phyloP scores from a whole-genome alignment of 2,329 filamentous ascomycete species.

The Neofusicoccum cordaticola region DNA sequence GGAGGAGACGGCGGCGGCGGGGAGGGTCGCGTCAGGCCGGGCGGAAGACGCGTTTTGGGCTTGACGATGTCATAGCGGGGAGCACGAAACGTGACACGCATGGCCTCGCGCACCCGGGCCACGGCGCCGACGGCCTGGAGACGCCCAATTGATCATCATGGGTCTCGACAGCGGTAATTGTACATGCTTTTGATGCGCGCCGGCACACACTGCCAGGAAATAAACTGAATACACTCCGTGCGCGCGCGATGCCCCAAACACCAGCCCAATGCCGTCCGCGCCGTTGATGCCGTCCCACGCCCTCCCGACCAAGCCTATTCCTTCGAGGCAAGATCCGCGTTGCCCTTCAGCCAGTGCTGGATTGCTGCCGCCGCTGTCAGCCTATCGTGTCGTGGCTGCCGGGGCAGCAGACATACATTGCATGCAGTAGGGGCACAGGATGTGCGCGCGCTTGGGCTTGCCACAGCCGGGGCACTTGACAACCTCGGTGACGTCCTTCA shows the following conservation, averaged over 20 bases:
- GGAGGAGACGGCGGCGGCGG: neutral
- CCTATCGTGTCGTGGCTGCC: neutral
- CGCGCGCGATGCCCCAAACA: conserved; percentile 13
- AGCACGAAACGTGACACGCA: conserved; percentile 6
- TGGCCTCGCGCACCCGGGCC: neutral
- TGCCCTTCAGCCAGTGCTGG: conserved; percentile 16
- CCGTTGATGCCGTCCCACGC: conserved; percentile 6
- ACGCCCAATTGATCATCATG: neutral
- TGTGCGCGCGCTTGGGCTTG: conserved; percentile 80
- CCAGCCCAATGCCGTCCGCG: conserved; percentile 16
- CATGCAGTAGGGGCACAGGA: conserved; percentile 84
- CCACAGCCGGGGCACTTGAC: conserved; percentile 91
- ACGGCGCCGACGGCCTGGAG: neutral
- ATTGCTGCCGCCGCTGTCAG: conserved; percentile 6
- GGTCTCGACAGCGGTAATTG: neutral
- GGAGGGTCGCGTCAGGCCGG: neutral
- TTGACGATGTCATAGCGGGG: conserved; percentile 18
- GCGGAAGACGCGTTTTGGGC: conserved; percentile 16
- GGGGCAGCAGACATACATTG: conserved; percentile 57
- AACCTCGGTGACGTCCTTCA: conserved; percentile 84
- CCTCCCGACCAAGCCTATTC: neutral
- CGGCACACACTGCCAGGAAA: neutral
- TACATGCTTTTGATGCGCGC: neutral
- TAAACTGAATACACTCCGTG: neutral
- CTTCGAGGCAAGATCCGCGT: neutral